Evolutionary conservation across 2,329 filamentous ascomycete species (phyloP).

Genomic region (Fusarium liriodendri): DNA sequence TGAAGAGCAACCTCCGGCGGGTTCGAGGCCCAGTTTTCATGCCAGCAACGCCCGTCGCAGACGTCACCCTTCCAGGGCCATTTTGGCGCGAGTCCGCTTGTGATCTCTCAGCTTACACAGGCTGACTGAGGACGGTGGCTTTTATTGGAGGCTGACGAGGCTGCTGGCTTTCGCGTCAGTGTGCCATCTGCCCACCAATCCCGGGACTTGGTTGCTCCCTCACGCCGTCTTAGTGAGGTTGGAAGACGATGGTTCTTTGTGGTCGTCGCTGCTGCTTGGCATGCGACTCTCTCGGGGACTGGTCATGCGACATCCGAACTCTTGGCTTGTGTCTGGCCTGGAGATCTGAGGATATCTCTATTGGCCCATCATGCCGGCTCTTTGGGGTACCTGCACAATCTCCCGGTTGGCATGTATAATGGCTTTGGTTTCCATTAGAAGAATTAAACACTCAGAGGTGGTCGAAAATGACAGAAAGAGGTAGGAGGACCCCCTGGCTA

Average conservation of each 20-base stretch:
- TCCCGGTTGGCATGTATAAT: constrained; percentile 10
- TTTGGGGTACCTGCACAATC: background rate
- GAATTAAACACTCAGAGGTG: constrained; percentile 36
- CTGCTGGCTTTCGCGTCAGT: background rate
- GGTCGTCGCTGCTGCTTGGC: background rate
- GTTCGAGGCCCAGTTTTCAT: constrained; percentile 6
- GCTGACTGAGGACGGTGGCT: background rate
- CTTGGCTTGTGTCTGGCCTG: constrained; percentile 2
- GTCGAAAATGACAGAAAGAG: constrained; percentile 22
- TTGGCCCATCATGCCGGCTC: background rate
- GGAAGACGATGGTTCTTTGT: constrained; percentile 5
- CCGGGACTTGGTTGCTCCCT: background rate
- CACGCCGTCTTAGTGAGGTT: constrained; percentile 6
- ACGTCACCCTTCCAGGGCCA: constrained; percentile 14
- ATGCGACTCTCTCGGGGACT: constrained; percentile 10
- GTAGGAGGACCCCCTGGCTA: constrained; percentile 32
- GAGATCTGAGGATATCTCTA: background rate
- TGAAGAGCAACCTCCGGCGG: constrained; percentile 3
- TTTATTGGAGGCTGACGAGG: constrained; percentile 14
- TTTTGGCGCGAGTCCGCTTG: constrained; percentile 8
- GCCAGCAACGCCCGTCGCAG: background rate
- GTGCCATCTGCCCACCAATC: constrained; percentile 12
- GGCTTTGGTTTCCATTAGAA: constrained; percentile 37
- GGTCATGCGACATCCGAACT: constrained; percentile 11
- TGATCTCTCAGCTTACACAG: background rate